Evolutionary conservation across 108 stramenopile species (phyloP), one percentile per base, ranked within the genome.

Genomic region (Cyclotella sp.): DNA sequence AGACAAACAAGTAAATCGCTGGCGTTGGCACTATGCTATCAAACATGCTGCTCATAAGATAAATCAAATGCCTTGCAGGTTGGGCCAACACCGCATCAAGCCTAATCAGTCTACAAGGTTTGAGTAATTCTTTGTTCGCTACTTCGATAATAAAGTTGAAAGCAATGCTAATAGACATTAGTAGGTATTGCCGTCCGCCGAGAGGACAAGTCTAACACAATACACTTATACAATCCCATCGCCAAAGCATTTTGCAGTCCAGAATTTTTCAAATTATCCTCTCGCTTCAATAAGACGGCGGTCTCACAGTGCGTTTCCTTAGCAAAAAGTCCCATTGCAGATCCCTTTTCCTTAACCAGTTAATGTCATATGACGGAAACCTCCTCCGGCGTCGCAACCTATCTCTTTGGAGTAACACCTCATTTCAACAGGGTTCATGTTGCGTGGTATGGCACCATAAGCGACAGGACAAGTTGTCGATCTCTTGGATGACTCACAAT

Each of bases 1-100:
- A 21, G 75, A 76, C 7, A 67, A 68, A 39, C 75, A 76, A 49
- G 57, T 76, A 14, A 14, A 44, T 21, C 65, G 75, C n/a, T 65
- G 58, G 12, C 68, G 59, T 49, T 76, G 75, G 75, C 60, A 47
- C 21, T 68, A 34, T 15, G 75, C 75, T 12, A 68, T 76, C 1
- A 10, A n/a, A 18, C 57, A 76, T 21, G 65, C 75, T 18, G 66
- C 46, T 12, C 27, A 12, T 0, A 76, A 68, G 75, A 22, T 76
- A n/a, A 76, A 76, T 76, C 57, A 67, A 19, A 19, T 68, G 10
- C 75, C 75, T 6, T 65, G 75, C 45, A 54, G 57, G 16, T 46
- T 76, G 14, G 45, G 57, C 52, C 27, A 45, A 9, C 28, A 47
- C 15, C 55, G 45, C n/a, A 22, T 15, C 0, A 66, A 66, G 49